Evolutionary conservation across 2,329 filamentous ascomycete species (phyloP).

Genomic region (Aspergillus novoparasiticus): DNA sequence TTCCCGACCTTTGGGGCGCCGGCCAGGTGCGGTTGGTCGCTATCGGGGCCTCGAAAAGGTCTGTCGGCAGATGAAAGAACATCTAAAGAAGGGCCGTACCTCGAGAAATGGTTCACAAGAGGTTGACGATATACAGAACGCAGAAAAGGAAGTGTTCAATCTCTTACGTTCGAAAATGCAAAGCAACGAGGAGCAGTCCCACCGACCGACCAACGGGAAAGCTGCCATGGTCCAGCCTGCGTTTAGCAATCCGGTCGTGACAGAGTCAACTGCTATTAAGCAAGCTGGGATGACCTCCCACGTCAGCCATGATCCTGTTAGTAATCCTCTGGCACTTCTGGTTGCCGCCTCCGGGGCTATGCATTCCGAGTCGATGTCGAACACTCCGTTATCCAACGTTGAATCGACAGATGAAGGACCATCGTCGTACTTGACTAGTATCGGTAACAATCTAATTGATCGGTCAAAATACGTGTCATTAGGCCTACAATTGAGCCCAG

Average conservation of each 20-base stretch:
- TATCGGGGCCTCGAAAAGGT: slow-evolving; percentile 34
- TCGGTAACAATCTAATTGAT: slow-evolving; percentile 17
- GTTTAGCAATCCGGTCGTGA: not conserved
- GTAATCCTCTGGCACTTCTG: slow-evolving; percentile 31
- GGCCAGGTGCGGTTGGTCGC: slow-evolving; percentile 28
- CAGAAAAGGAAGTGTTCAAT: not conserved
- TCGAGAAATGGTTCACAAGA: not conserved
- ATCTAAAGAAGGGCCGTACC: slow-evolving; percentile 23
- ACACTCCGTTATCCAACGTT: not conserved
- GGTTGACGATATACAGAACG: not conserved
- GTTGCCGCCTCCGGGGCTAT: slow-evolving; percentile 26
- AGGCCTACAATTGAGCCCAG: slow-evolving; percentile 23
- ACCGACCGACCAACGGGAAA: not conserved
- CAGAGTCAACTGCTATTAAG: not conserved
- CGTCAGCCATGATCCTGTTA: slow-evolving; percentile 22
- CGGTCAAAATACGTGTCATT: slow-evolving; percentile 28
- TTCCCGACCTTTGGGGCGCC: slow-evolving; percentile 29
- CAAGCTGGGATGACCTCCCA: not conserved
- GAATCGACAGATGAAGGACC: not conserved
- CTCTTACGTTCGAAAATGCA: not conserved
- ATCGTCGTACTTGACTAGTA: not conserved
- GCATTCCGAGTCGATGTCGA: not conserved
- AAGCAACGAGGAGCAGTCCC: not conserved
- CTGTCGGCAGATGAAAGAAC: slow-evolving; percentile 28
- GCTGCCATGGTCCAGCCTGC: no score